Evolutionary conservation across 176 grass and related monocot genomes (phyloP), one percentile per base, ranked within the genome.

Genomic region (Musa schizocarpa): DNA sequence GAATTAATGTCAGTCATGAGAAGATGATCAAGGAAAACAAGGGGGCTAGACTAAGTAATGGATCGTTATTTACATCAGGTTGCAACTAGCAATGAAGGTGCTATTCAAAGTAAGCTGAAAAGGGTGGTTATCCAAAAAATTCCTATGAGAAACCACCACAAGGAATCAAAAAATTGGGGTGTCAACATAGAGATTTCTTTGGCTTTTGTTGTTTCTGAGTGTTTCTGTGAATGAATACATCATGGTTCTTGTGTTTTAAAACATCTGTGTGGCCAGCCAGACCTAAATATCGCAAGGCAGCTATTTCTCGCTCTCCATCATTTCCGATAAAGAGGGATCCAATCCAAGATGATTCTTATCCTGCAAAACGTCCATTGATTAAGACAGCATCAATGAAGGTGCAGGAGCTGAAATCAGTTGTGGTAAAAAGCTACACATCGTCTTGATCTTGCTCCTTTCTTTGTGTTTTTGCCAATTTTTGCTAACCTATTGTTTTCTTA

Each of bases 331-430:
- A 70, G 77, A 17, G 9, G 9, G 16, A 29, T 49, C 52, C 24
- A 1, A 66, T 11, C 17, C 24, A 69, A 48, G 7, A 9, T 49
- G 65, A 69, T 53, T 51, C 53, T 48, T 21, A 19, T 49, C 65
- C 65, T 49, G 11, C 57, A 48, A 70, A 79, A 69, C 25, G 9
- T 57, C 77, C 65, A 50, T 17, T 70, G 13, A 22, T 69, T 56
- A 79, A 70, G 65, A 69, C 53, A 10, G 53, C 77, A 25, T 79
- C 77, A 69, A 70, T 58, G 52, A 69, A 55, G 54, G 8, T 79
- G 50, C 64, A 79, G 9, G 77, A 79, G 64, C 65, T 79, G n/a
- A 69, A 79, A 58, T 26, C 77, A 22, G 64, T 79, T n/a, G 65
- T 69, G 77, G 77, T 79, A 56, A 79, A 53, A 69, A 69, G 16